Evolutionary conservation across 148 eudicot genomes (phyloP).

Genomic region (Chenopodium quinoa): DNA sequence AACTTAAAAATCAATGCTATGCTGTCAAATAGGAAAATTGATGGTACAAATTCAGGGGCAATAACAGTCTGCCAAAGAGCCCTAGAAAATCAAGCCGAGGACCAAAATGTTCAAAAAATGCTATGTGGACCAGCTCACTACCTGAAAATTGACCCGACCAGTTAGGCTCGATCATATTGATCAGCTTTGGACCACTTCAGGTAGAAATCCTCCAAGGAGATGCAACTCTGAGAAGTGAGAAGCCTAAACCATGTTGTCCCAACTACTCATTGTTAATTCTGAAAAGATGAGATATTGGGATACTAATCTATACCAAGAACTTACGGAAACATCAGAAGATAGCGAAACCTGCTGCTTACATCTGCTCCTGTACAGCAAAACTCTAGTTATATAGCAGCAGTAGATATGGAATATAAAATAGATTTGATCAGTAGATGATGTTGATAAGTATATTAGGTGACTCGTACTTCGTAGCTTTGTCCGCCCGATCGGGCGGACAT

Average conservation of each 20-base stretch:
- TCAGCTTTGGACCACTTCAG: not conserved
- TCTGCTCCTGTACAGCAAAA: not conserved
- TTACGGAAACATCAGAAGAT: not conserved
- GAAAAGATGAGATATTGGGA: not conserved
- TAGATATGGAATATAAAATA: too few species aligned
- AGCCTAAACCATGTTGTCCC: not conserved
- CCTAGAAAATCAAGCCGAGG: not conserved
- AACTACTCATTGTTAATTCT: not conserved
- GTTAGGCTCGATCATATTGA: not conserved
- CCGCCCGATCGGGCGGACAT: too few species aligned
- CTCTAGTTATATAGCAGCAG: not conserved
- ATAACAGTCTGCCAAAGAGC: not conserved
- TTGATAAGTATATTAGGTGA: too few species aligned
- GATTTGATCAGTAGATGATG: not conserved
- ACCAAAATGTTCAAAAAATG: too few species aligned
- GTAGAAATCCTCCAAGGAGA: not conserved
- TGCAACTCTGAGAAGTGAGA: not conserved
- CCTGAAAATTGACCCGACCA: not conserved
- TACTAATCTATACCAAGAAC: not conserved
- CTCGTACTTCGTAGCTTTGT: too few species aligned
- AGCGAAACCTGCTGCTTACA: not conserved
- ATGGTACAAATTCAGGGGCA: not conserved
- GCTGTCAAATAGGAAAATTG: not conserved
- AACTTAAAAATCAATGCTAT: not conserved
- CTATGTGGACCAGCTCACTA: not conserved